Percentiles rank a stretch among this genome's conserved stretches.
Conservation (phyloP, 352 stramenopile genomes). For the Pythium monospermum region DNA sequence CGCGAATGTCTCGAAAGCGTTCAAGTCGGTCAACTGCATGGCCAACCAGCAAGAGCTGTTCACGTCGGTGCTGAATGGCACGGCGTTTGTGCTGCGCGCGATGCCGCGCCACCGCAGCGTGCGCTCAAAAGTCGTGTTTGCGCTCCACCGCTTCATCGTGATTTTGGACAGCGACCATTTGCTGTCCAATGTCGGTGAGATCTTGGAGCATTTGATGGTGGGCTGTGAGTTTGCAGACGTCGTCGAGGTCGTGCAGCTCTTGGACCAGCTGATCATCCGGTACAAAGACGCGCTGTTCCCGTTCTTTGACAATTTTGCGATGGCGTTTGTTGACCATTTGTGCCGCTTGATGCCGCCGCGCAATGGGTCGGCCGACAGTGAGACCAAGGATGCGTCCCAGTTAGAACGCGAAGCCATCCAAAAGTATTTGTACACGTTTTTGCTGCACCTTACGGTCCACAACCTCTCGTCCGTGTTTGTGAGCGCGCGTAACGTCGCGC, state of each 20-base stretch:
- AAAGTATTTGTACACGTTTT: conserved; percentile 79
- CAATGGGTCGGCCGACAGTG: conserved; percentile 32
- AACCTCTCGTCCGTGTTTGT: conserved; percentile 63
- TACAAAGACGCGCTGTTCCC: conserved; percentile 64
- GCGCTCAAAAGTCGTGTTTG: conserved; percentile 80
- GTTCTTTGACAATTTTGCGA: conserved; percentile 60
- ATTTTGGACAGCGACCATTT: conserved; percentile 73
- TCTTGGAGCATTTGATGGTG: conserved; percentile 57
- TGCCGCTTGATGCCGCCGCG: conserved; percentile 60
- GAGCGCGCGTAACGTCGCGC: conserved; percentile 52
- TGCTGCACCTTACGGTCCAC: conserved; percentile 70
- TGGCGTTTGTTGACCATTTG: conserved; percentile 73
- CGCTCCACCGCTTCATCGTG: conserved; percentile 66
- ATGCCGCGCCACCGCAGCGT: conserved; percentile 44
- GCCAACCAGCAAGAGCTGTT: conserved; percentile 75
- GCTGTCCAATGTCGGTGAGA: conserved; percentile 52
- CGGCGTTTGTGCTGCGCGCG: conserved; percentile 50
- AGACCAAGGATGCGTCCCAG: conserved; percentile 69
- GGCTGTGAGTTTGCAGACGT: conserved; percentile 56
- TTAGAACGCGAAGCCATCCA: conserved; percentile 74
- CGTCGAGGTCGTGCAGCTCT: conserved; percentile 76
- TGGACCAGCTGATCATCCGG: conserved; percentile 86
- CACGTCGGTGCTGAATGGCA: conserved; percentile 58
- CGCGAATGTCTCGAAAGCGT: conserved; percentile 80
- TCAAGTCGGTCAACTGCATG: conserved; percentile 69